A percentile compares a stretch with the other conserved stretches of the same genome.
Evolutionary conservation across 148 eudicot species (phyloP).

Genomic region (Mesembryanthemum crystallinum): DNA sequence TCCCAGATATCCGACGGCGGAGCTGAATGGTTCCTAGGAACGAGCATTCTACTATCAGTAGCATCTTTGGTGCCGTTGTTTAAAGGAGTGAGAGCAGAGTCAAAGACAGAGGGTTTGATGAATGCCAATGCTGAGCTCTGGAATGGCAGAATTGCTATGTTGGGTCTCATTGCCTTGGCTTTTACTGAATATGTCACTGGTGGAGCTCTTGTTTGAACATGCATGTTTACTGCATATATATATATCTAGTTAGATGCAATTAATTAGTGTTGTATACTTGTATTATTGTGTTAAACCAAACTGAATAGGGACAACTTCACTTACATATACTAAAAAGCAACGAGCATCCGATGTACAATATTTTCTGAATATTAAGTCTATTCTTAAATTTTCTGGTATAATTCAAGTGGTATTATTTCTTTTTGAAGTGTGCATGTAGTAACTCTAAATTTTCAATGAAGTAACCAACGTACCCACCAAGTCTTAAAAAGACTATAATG

Average conservation of each 20-base stretch:
- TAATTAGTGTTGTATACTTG: constrained; percentile 12
- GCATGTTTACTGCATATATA: background rate
- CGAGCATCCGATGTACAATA: too few species aligned
- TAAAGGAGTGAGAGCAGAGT: constrained; percentile 48
- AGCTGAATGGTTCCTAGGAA: constrained; percentile 59
- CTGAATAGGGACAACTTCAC: too few species aligned
- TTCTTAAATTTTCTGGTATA: too few species aligned
- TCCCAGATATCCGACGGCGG: constrained; percentile 73
- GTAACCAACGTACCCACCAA: too few species aligned
- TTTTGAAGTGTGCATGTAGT: too few species aligned
- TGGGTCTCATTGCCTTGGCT: constrained; percentile 84
- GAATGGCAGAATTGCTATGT: constrained; percentile 88
- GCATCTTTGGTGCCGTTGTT: constrained; percentile 67
- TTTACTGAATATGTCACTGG: constrained; percentile 68
- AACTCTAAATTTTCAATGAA: too few species aligned
- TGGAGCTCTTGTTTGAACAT: constrained; percentile 52
- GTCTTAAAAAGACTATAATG: too few species aligned
- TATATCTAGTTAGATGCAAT: background rate
- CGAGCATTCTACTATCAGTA: constrained; percentile 45
- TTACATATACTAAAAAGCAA: too few species aligned
- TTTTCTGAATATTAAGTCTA: too few species aligned
- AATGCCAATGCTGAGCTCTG: constrained; percentile 69
- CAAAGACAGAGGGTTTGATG: constrained; percentile 44
- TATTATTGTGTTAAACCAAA: constrained; percentile 22
- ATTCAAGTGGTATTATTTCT: too few species aligned